Conservation (phyloP, 2,329 filamentous ascomycete genomes). For the Fusarium cicatricum region DNA sequence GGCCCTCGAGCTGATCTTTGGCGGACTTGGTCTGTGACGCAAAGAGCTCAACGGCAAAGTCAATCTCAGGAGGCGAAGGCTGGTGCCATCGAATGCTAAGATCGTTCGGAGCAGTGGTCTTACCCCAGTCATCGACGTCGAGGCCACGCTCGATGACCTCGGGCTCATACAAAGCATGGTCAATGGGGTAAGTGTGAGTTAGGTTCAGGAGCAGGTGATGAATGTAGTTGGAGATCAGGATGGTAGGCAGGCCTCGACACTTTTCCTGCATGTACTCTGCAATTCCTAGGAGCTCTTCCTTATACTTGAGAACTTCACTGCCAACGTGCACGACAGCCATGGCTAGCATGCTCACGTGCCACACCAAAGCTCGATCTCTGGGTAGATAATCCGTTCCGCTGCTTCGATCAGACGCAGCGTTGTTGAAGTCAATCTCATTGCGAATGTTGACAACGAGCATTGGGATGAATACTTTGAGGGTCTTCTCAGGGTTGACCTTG, state of each 20-base stretch:
- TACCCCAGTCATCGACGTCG: slow-evolving; percentile 84
- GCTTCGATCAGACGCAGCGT: slow-evolving; percentile 92
- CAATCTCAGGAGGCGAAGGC: slow-evolving; percentile 79
- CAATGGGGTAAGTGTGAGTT: slow-evolving; percentile 91
- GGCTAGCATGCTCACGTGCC: slow-evolving; percentile 96
- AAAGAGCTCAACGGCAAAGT: slow-evolving; percentile 90
- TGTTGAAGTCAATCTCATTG: slow-evolving; percentile 96
- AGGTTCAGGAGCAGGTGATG: slow-evolving; percentile 95
- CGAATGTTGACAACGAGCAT: slow-evolving; percentile 91
- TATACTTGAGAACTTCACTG: slow-evolving; percentile 86
- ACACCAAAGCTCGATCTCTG: slow-evolving; percentile 89
- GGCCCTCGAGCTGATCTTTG: slow-evolving; percentile 74
- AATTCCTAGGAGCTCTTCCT: slow-evolving; percentile 88
- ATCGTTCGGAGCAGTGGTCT: slow-evolving; percentile 74
- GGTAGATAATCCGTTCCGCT: slow-evolving; percentile 94
- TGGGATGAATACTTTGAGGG: slow-evolving; percentile 87
- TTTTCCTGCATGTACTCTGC: slow-evolving; percentile 96
- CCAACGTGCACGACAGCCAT: slow-evolving; percentile 99
- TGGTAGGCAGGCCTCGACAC: slow-evolving; percentile 91
- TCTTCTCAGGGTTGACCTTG: slow-evolving; percentile 94
- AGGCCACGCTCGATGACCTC: slow-evolving; percentile 75
- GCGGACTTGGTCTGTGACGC: slow-evolving; percentile 83
- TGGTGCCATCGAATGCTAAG: slow-evolving; percentile 92
- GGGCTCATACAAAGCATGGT: slow-evolving; percentile 89
- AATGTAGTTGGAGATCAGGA: slow-evolving; percentile 97